phyloP scores from a whole-genome alignment of 176 grass and related monocot genomes.

The Melocanna baccifera region DNA sequence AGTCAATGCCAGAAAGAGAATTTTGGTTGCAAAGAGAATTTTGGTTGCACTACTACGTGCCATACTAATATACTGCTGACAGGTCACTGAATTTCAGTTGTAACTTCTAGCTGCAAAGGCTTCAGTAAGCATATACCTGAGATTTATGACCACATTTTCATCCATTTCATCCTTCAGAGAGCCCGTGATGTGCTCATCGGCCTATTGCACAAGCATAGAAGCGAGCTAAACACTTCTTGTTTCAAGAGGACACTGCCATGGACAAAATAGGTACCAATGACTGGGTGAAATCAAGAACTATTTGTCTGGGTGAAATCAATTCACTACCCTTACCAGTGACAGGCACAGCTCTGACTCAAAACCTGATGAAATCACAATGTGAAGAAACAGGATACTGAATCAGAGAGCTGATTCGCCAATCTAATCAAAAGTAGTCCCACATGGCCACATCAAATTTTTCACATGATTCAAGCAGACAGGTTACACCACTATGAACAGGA shows the following conservation, averaged over 20 bases:
- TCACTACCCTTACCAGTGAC: not conserved
- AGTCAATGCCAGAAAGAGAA: not conserved
- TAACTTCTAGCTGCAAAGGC: not conserved
- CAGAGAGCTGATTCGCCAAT: too few relatives aligned
- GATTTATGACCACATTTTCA: not conserved
- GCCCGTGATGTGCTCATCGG: not conserved
- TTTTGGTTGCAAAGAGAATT: not conserved
- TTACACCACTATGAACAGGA: constrained; percentile 18
- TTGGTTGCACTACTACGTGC: not conserved
- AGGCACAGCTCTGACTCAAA: not conserved
- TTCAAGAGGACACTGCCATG: not conserved
- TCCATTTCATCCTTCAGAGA: not conserved
- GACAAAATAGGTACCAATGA: not conserved
- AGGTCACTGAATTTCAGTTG: not conserved
- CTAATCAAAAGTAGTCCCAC: not conserved
- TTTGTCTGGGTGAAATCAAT: not conserved
- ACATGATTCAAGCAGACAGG: constrained; percentile 14
- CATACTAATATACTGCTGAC: not conserved
- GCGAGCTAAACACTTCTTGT: not conserved
- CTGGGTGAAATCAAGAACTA: not conserved
- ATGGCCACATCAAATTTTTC: constrained; percentile 15
- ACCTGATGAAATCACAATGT: not conserved
- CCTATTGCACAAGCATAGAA: not conserved
- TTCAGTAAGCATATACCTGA: constrained; percentile 8
- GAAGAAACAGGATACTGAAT: not conserved